phyloP scores from a whole-genome alignment of 768 basidiomycete species.

The Suillus paluster region DNA sequence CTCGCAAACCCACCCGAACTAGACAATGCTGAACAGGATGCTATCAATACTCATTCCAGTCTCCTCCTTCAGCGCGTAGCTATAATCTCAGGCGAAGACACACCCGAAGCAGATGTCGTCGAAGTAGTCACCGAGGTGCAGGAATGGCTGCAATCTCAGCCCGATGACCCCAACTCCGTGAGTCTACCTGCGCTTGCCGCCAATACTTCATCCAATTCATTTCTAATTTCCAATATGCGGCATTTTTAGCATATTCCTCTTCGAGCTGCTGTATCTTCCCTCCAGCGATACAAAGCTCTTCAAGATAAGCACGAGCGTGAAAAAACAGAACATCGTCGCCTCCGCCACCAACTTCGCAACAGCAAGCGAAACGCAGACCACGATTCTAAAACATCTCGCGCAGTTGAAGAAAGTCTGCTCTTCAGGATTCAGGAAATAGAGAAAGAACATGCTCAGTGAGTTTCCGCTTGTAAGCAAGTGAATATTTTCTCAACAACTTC shows the following conservation, averaged over 20 bases:
- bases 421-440: slow-evolving; percentile 38
- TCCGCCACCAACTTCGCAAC: slow-evolving; percentile 35
- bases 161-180: slow-evolving; percentile 44
- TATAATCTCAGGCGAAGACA: slow-evolving; percentile 38
- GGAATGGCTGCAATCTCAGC: slow-evolving; percentile 50
- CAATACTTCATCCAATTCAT: background rate
- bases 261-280: slow-evolving; percentile 35
- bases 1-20: slow-evolving; percentile 52
- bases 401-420: slow-evolving; percentile 42
- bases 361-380: slow-evolving; percentile 31
- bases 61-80: slow-evolving; percentile 41
- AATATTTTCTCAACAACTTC: slow-evolving; percentile 3
- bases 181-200: slow-evolving; percentile 13
- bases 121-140: slow-evolving; percentile 53
- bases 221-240: slow-evolving; percentile 24
- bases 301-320: slow-evolving; percentile 39
- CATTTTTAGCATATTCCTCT: slow-evolving; percentile 37
- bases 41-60: slow-evolving; percentile 46
- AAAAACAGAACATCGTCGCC: slow-evolving; percentile 33
- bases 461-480: background rate
- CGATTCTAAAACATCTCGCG: slow-evolving; percentile 40
- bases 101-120: slow-evolving; percentile 37
- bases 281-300: slow-evolving; percentile 44
- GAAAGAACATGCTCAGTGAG: slow-evolving; percentile 31
- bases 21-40: slow-evolving; percentile 39